Conservation (phyloP, 2,329 filamentous ascomycete species). For the Paracorniculantispora psalliotae region DNA sequence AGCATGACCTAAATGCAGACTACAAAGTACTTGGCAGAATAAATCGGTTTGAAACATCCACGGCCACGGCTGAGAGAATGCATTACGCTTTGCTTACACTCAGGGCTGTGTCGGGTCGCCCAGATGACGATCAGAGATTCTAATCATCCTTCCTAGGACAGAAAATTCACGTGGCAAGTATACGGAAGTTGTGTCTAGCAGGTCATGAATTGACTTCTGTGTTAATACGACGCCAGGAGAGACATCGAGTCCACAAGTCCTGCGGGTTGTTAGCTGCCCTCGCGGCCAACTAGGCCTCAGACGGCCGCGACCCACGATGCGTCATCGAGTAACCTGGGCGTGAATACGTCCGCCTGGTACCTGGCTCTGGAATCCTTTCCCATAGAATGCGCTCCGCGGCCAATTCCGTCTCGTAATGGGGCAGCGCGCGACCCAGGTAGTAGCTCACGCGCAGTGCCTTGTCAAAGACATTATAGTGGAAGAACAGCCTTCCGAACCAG, state of each 20-base stretch:
- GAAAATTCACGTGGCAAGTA: no score
- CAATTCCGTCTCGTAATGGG: neutral
- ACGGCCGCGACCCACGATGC: neutral
- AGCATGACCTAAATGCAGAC: no score
- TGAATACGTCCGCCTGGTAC: neutral
- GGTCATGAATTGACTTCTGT: no score
- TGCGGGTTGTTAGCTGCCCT: neutral
- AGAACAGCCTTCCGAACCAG: slow-evolving; percentile 25
- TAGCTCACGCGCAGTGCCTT: slow-evolving; percentile 21
- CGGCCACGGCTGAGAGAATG: no score
- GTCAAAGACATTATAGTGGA: slow-evolving; percentile 4
- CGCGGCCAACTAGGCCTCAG: neutral
- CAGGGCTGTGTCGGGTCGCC: no score
- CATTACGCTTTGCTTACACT: no score
- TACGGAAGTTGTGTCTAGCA: no score
- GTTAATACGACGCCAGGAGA: neutral
- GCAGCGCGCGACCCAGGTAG: slow-evolving; percentile 16
- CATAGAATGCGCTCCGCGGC: neutral
- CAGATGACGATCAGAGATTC: no score
- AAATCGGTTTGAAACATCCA: no score
- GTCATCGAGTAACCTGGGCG: neutral
- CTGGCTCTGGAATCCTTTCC: neutral
- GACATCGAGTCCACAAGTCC: neutral
- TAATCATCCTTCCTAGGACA: no score
- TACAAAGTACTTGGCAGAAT: no score